Conservation (phyloP, 352 stramenopile species). For the Pythium periplocum region DNA sequence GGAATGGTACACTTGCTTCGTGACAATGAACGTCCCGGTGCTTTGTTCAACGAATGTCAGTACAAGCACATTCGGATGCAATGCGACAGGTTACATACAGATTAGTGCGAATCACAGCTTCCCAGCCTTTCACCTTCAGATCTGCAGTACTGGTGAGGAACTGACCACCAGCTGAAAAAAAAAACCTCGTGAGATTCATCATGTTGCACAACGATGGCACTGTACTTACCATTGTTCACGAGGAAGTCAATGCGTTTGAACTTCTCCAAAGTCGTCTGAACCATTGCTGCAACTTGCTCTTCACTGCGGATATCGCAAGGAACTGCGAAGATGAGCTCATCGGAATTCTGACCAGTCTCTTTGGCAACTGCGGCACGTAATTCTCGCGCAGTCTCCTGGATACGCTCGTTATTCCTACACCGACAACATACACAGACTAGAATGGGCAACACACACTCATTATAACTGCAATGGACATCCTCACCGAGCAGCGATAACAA, state of each 20-base stretch:
- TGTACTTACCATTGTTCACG: constrained; percentile 85
- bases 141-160: constrained; percentile 88
- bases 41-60: constrained; percentile 15
- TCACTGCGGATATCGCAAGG: constrained; percentile 76
- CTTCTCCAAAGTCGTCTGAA: constrained; percentile 55
- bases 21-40: constrained; percentile 90
- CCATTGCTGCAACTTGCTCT: constrained; percentile 35
- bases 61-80: constrained; percentile 2
- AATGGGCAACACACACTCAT: background rate
- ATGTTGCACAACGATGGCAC: background rate
- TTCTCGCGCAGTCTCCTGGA: constrained; percentile 47
- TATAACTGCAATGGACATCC: background rate
- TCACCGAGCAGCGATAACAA: constrained; percentile 78
- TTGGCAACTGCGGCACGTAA: constrained; percentile 48
- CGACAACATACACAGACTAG: background rate
- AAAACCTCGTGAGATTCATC: constrained; percentile 5
- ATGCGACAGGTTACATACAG: constrained; percentile 29
- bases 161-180: constrained; percentile 78
- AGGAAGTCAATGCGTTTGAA: constrained; percentile 88
- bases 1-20: constrained; percentile 88
- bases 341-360: constrained; percentile 21
- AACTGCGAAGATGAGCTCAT: constrained; percentile 43
- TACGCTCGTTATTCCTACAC: constrained; percentile 59
- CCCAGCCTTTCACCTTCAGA: constrained; percentile 88
- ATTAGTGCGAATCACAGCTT: constrained; percentile 91